These are phyloP conservation scores for Tylopilus orsonianus DNA, from an alignment of 1,284 basidiomycete genomes.

Conservation along the genomic window DNA sequence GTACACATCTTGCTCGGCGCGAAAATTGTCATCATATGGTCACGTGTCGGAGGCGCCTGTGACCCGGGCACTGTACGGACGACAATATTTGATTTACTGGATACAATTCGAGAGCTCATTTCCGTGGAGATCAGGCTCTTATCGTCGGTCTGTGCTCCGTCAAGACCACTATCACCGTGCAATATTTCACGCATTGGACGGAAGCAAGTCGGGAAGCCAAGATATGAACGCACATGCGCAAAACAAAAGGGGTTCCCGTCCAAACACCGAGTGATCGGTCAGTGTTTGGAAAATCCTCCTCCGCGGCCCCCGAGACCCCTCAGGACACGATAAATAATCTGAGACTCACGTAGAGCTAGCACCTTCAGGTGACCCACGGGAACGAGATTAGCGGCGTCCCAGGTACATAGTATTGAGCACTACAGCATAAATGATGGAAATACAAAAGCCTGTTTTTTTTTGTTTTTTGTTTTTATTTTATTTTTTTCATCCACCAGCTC, in stretches of 20 bases:
- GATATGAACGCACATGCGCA: neutral
- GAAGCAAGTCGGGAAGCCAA: neutral
- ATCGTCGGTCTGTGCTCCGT: no score
- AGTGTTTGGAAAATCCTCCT: neutral
- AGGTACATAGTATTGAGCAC: neutral
- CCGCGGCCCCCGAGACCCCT: slow-evolving; percentile 7
- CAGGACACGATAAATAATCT: neutral
- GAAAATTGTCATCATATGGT: slow-evolving; percentile 16
- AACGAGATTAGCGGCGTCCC: neutral
- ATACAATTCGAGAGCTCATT: no score
- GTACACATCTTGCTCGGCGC: neutral
- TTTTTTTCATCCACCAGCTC: neutral
- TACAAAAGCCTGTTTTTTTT: neutral
- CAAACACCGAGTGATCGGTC: neutral
- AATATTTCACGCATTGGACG: no score
- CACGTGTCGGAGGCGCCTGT: no score
- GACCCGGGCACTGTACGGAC: no score
- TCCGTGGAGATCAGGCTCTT: slow-evolving; percentile 17
- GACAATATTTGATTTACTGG: no score
- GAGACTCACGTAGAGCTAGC: neutral
- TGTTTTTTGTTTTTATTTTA: neutral
- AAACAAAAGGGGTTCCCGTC: slow-evolving; percentile 6
- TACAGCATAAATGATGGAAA: neutral
- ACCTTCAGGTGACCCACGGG: neutral
- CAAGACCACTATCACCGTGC: no score